Conservation (phyloP, 352 stramenopile genomes). For the Globisporangium middletonii region DNA sequence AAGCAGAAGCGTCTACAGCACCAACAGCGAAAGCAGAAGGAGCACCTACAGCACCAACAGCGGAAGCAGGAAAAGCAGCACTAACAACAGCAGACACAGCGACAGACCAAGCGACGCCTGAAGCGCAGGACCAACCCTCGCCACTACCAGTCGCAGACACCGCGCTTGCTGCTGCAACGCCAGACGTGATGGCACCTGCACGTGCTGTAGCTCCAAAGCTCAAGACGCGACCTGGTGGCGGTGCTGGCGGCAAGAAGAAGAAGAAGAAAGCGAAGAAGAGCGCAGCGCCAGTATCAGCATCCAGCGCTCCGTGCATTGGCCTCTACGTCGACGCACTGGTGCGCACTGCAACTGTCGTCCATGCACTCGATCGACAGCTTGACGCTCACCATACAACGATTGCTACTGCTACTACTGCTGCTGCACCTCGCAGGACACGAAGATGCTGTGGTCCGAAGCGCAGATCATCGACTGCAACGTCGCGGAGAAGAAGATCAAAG, state of each 20-base stretch:
- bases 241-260: constrained; percentile 9
- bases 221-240: constrained; percentile 11
- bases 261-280: constrained; percentile 18
- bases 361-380: background rate
- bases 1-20: too few species aligned
- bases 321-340: constrained; percentile 67
- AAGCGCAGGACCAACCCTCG: too few species aligned
- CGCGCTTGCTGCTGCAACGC: constrained; percentile 6
- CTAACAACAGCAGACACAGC: too few species aligned
- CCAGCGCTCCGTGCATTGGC: constrained; percentile 30
- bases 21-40: too few species aligned
- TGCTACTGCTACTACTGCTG: background rate
- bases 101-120: too few species aligned
- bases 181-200: constrained; percentile 18
- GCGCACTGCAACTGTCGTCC: background rate
- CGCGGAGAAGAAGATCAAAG: constrained; percentile 51
- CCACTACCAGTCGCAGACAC: too few species aligned
- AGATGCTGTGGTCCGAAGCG: constrained; percentile 65
- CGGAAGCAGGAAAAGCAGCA: too few species aligned
- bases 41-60: too few species aligned
- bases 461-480: constrained; percentile 64
- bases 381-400: background rate
- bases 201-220: constrained; percentile 11
- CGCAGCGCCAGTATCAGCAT: background rate
- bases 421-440: constrained; percentile 35